Conservation (phyloP, 352 stramenopile species). For the Globisporangium megalacanthum region DNA sequence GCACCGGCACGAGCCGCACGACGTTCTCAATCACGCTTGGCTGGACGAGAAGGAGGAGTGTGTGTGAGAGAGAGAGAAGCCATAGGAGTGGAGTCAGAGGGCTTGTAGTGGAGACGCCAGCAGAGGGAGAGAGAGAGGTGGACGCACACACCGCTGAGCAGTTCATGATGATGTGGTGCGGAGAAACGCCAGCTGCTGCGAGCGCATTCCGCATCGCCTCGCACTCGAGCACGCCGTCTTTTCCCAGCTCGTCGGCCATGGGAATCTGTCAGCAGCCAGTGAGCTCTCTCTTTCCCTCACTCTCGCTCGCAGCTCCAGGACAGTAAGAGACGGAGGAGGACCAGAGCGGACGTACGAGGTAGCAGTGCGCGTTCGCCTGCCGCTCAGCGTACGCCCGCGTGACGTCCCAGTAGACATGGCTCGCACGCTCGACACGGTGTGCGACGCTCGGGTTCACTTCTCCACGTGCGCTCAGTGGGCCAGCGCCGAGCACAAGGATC, state of each 20-base stretch:
- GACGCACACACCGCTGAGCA: constrained; percentile 34
- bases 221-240: constrained; percentile 36
- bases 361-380: constrained; percentile 34
- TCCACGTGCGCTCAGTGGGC: constrained; percentile 19
- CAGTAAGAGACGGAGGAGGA: background rate
- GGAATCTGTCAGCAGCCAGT: constrained; percentile 17
- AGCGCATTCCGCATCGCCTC: constrained; percentile 51
- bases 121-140: constrained; percentile 5
- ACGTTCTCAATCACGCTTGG: constrained; percentile 35
- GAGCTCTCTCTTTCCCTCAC: too few species aligned
- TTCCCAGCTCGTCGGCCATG: constrained; percentile 30
- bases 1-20: constrained; percentile 21
- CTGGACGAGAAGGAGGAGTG: constrained; percentile 9
- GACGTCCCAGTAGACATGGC: constrained; percentile 53
- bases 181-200: constrained; percentile 43
- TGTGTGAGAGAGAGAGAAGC: background rate
- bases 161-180: constrained; percentile 67
- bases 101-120: too few species aligned
- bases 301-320: too few species aligned
- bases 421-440: constrained; percentile 31
- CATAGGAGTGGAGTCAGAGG: too few species aligned
- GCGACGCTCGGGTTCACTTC: constrained; percentile 24
- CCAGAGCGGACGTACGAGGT: constrained; percentile 19
- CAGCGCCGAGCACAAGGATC: constrained; percentile 45
- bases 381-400: constrained; percentile 31